Evolutionary conservation across 192 early-diverging fungal species (phyloP), one percentile per base, ranked within the genome.

Genomic region (Geranomyces variabilis): DNA sequence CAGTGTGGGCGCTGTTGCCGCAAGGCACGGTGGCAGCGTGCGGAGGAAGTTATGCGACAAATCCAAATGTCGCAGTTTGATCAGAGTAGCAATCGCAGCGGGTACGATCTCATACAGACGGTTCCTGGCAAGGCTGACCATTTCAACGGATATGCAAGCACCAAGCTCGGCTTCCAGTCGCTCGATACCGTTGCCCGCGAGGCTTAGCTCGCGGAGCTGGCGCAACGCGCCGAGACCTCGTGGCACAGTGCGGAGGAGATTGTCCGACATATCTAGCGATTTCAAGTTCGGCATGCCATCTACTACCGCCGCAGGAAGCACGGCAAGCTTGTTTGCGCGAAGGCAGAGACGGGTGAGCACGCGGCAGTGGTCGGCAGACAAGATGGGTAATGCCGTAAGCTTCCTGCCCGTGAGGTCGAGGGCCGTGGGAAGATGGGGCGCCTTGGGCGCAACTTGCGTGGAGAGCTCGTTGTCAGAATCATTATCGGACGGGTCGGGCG

Each of bases 101-200:
- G 63, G 63, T 19, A 36, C 43, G 21, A 64, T 45, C 21, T 64
- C 63, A 21, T 64, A 64, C 14, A 64, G 63, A 5, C 63, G 15
- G 22, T 64, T 64, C 13, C 43, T 41, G 6, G 41, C 3, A 1
- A 64, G 17, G 6, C 4, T 19, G 4, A 64, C 21, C 12, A 64
- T 46, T 13, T 45, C 41, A 8, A 68, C 29, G 49, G 24, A 17
- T 5, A 34, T 28, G 33, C 66, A 68, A 4, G 31, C 66, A 21
- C 55, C 66, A 22, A 68, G 31, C 17, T 68, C 66, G 8, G 49
- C 19, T 22, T 43, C 66, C 28, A 68, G 19, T 28, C 66, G 48
- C 48, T 68, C 66, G 17, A 68, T 68, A 2, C 66, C 66, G 36
- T 68, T 68, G 17, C 66, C 51, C 17, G 49, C 55, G 17, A 68